Evolutionary conservation across 306 rosid genomes (phyloP).

Genomic region (Dalbergia oliveri): DNA sequence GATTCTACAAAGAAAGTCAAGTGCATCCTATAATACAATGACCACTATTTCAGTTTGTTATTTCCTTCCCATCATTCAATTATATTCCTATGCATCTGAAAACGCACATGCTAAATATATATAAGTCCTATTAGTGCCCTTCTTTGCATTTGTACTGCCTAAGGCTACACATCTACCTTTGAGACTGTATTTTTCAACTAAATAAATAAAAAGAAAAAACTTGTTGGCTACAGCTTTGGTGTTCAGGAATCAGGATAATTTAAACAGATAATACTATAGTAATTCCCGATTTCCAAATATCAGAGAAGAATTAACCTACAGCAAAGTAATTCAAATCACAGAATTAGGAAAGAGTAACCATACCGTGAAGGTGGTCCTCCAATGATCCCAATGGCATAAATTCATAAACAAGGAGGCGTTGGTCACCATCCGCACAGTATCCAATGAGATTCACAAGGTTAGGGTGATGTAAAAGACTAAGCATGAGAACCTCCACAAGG

Average conservation of each 20-base stretch:
- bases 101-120: conserved; percentile 6
- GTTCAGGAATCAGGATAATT: conserved; percentile 14
- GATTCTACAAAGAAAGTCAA: conserved; percentile 7
- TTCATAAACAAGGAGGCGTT: conserved; percentile 93
- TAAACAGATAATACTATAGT: background rate
- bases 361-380: conserved; percentile 95
- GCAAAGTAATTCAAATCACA: conserved; percentile 24
- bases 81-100: background rate
- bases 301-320: conserved; percentile 15
- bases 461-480: conserved; percentile 89
- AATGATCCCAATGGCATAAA: conserved; percentile 69
- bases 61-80: background rate
- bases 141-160: background rate
- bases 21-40: conserved; percentile 2
- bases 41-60: background rate
- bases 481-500: conserved; percentile 95
- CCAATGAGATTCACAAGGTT: conserved; percentile 89
- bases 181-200: background rate
- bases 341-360: conserved; percentile 31
- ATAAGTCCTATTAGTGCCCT: background rate
- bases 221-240: background rate
- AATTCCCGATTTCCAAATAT: conserved; percentile 6
- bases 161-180: background rate
- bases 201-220: background rate
- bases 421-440: conserved; percentile 95